These are phyloP conservation scores for Penicillium psychrofluorescens DNA, from an alignment of 495 filamentous ascomycete species.

Conservation along the genomic window DNA sequence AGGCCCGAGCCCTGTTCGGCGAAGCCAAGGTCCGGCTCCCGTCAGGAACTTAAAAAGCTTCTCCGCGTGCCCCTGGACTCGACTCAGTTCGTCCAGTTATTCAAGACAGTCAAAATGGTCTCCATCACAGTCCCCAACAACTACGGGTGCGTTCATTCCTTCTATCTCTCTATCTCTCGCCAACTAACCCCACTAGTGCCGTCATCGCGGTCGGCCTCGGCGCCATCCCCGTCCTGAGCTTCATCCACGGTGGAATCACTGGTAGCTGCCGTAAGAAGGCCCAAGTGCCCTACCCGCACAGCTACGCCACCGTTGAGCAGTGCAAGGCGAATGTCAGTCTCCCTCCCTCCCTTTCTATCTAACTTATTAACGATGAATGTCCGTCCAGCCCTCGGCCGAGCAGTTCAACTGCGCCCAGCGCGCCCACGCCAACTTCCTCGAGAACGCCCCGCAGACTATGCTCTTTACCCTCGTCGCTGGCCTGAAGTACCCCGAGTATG, in stretches of 20 bases:
- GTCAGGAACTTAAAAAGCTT: no score
- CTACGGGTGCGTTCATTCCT: constrained; percentile 36
- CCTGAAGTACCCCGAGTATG: constrained; percentile 48
- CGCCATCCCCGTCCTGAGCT: constrained; percentile 46
- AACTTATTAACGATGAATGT: neutral
- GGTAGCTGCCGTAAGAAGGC: constrained; percentile 41
- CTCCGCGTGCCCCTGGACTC: no score
- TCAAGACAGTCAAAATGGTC: constrained; percentile 19
- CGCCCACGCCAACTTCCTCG: constrained; percentile 63
- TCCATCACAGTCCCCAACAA: constrained; percentile 38
- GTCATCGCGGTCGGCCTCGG: constrained; percentile 53
- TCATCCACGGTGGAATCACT: constrained; percentile 48
- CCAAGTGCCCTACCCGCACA: constrained; percentile 54
- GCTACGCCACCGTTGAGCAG: constrained; percentile 52
- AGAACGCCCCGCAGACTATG: constrained; percentile 54
- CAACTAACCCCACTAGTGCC: constrained; percentile 24
- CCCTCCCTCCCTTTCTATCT: constrained; percentile 14
- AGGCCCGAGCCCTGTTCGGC: no score
- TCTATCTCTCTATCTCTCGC: neutral
- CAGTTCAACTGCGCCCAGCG: constrained; percentile 65
- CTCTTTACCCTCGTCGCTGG: constrained; percentile 51
- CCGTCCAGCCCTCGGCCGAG: constrained; percentile 33
- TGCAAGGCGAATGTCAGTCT: constrained; percentile 45
- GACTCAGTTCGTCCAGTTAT: no score
- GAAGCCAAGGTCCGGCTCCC: no score